Evolutionary conservation across 1,284 basidiomycete genomes (phyloP), one percentile per base, ranked within the genome.

Genomic region (Apiotrichum brassicae): DNA sequence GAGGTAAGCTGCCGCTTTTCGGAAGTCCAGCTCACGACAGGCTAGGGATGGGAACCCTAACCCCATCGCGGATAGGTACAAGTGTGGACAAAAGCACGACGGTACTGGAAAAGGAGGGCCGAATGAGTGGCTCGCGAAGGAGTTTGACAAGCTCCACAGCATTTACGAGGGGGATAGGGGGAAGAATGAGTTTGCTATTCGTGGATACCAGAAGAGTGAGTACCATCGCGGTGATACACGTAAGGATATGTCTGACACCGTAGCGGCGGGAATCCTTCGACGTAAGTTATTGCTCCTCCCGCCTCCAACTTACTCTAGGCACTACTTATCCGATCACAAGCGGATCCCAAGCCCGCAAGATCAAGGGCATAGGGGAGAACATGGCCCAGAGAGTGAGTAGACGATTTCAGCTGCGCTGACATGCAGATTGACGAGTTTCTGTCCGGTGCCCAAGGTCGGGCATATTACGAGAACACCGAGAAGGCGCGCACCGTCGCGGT

Each of bases 351-450:
- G 88, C 87, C 1, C 67, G 73, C 14, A 71, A 75, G 8, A 78
- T 92, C 42, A 74, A 71, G 13, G 83, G 84, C 2, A 79, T 91
- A 8, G 88, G 86, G 0, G 76, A 80, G 28, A 85, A 82, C 64
- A 86, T 87, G 1, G 86, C 86, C 2, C 63, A 76, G 20, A 87
- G 91, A 76, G 87, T 85, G 34, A 26, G 70, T 38, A n/a, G n/a
- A n/a, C n/a, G n/a, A n/a, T n/a, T n/a, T n/a, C n/a, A n/a, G n/a
- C n/a, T n/a, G n/a, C n/a, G n/a, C n/a, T n/a, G 20, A 43, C 46
- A 16, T 9, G 35, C 49, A 72, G 70, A 69, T 74, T 37, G 64
- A 68, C 46, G 73, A 75, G 50, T 68, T 70, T 25, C 25, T 72
- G 26, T 51, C 50, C 6, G 66, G 66, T 6, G 60, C 54, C 5